Conservation (phyloP, 75 land plant genomes). For the Picea sitchensis region DNA sequence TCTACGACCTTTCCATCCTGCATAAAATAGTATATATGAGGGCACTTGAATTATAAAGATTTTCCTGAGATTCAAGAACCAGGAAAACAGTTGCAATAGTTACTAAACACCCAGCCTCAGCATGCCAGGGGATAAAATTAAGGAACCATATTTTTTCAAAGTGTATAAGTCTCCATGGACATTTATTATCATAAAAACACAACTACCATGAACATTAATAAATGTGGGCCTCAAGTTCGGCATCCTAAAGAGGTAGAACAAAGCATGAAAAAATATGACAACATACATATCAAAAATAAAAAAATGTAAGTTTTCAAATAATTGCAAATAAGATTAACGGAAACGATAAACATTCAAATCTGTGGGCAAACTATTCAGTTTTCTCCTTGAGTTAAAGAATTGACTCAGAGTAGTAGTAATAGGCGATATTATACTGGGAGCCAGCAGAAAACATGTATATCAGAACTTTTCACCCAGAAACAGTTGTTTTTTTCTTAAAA, state of each 20-base stretch:
- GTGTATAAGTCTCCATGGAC: not conserved
- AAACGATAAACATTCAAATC: no score
- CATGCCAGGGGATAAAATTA: not conserved
- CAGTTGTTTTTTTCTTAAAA: no score
- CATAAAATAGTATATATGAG: constrained; percentile 11
- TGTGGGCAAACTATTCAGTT: no score
- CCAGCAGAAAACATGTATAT: no score
- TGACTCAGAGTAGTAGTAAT: no score
- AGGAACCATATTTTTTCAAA: not conserved
- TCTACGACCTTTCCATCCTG: constrained; percentile 89
- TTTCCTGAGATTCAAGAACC: not conserved
- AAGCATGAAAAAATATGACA: not conserved
- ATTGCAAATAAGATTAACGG: no score
- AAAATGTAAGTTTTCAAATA: no score
- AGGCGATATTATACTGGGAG: no score
- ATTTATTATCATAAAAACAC: not conserved
- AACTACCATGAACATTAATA: not conserved
- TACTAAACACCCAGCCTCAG: not conserved
- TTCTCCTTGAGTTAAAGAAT: no score
- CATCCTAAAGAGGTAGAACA: not conserved
- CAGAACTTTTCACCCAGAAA: no score
- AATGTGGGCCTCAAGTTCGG: not conserved
- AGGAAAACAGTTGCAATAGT: not conserved
- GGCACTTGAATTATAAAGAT: not conserved
- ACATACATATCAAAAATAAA: not conserved